Evolutionary conservation across 2,329 filamentous ascomycete species (phyloP).

Genomic region (Alternaria conjuncta): DNA sequence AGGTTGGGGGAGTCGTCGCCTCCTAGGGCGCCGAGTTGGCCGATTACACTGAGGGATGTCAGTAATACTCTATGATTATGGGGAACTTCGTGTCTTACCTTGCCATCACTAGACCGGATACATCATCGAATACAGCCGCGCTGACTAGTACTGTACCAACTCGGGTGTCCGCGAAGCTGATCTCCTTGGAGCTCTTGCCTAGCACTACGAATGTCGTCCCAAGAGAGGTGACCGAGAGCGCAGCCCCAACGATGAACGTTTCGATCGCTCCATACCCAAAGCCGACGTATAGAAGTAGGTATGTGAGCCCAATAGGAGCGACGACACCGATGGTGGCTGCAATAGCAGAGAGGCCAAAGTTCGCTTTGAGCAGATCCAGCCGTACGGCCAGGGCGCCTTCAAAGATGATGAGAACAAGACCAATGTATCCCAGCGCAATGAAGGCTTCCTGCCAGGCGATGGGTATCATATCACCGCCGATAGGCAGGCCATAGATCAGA

Average conservation of each 20-base stretch:
- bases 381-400: slow-evolving; percentile 57
- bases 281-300: slow-evolving; percentile 51
- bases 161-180: slow-evolving; percentile 52
- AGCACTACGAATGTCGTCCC: slow-evolving; percentile 48
- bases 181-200: slow-evolving; percentile 33
- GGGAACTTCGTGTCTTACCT: not conserved
- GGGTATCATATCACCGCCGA: slow-evolving; percentile 39
- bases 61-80: slow-evolving; percentile 41
- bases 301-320: slow-evolving; percentile 27
- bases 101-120: not conserved
- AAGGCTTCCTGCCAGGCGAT: not conserved
- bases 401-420: slow-evolving; percentile 59
- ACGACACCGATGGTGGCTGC: not conserved
- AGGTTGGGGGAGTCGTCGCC: slow-evolving; percentile 12
- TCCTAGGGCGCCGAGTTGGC: slow-evolving; percentile 24
- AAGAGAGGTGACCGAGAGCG: slow-evolving; percentile 31
- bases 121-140: not conserved
- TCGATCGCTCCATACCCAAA: slow-evolving; percentile 49
- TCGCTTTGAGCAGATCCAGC: slow-evolving; percentile 55
- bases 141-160: slow-evolving; percentile 47
- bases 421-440: slow-evolving; percentile 46
- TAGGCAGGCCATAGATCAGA: slow-evolving; percentile 11
- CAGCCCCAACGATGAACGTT: slow-evolving; percentile 38
- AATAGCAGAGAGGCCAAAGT: slow-evolving; percentile 45
- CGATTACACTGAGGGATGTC: slow-evolving; percentile 48